Conservation (phyloP, 371 early-diverging fungal genomes). For the Encephalitozoon hellem region DNA sequence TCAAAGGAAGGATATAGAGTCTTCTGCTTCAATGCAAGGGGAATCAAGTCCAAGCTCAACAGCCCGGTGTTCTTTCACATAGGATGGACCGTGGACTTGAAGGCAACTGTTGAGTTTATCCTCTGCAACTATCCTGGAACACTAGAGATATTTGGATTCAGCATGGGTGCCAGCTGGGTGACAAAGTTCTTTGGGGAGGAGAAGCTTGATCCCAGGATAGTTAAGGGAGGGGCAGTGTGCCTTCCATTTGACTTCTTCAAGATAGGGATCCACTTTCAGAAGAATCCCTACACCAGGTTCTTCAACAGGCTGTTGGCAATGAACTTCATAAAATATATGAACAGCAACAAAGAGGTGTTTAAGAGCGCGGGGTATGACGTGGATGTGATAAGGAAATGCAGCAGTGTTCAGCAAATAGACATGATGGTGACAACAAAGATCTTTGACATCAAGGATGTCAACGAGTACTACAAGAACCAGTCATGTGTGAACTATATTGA, state of each 20-base stretch:
- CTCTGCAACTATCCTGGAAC: slow-evolving; percentile 50
- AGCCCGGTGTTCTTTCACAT: slow-evolving; percentile 56
- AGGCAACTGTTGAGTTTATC: slow-evolving; percentile 42
- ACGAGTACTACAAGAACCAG: slow-evolving; percentile 52
- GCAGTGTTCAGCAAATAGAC: slow-evolving; percentile 13
- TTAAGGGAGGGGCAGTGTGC: slow-evolving; percentile 53
- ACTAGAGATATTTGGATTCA: slow-evolving; percentile 56
- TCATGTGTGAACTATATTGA: slow-evolving; percentile 37
- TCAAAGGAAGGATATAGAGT: slow-evolving; percentile 44
- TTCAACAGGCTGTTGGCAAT: slow-evolving; percentile 43
- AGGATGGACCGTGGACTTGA: slow-evolving; percentile 57
- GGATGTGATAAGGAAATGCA: not conserved
- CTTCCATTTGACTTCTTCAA: slow-evolving; percentile 58
- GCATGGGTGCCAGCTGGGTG: slow-evolving; percentile 56
- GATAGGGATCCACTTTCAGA: slow-evolving; percentile 34
- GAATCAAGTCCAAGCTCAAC: slow-evolving; percentile 34
- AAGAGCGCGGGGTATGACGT: slow-evolving; percentile 27
- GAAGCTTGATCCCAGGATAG: slow-evolving; percentile 27
- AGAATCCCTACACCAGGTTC: slow-evolving; percentile 38
- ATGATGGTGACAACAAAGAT: slow-evolving; percentile 11
- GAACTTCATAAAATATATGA: slow-evolving; percentile 49
- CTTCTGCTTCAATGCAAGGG: slow-evolving; percentile 54
- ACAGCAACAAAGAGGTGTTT: slow-evolving; percentile 31
- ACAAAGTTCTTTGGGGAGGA: slow-evolving; percentile 54
- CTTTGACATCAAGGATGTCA: slow-evolving; percentile 6